A percentile compares a stretch with the other conserved stretches of the same genome.
These are phyloP conservation scores for Sporothrix mexicana DNA, from an alignment of 2,329 filamentous ascomycete species.

Conservation along the genomic window DNA sequence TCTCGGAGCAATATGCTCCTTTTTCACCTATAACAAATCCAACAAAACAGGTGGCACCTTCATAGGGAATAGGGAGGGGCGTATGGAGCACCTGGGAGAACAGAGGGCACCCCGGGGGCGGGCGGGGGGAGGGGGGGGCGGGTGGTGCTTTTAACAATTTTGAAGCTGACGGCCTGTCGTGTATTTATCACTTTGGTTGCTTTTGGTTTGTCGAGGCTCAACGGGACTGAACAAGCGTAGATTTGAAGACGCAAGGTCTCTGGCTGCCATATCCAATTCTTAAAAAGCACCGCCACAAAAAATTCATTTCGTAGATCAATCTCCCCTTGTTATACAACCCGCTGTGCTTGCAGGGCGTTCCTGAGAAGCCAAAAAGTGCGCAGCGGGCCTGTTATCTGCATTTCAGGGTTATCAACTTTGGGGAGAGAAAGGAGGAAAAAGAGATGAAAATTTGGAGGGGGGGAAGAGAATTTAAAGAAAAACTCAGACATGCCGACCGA, in stretches of 20 bases:
- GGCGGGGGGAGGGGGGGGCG: too few species aligned
- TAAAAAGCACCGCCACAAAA: conserved; percentile 60
- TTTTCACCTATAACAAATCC: too few species aligned
- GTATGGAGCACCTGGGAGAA: too few species aligned
- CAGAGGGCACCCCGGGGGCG: too few species aligned
- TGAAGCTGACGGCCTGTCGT: background rate
- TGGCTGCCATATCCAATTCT: conserved; percentile 59
- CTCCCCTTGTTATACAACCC: conserved; percentile 67
- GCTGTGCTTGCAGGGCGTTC: conserved; percentile 46
- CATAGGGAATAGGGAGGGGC: too few species aligned
- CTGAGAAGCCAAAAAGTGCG: conserved; percentile 43
- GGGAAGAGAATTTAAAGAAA: background rate
- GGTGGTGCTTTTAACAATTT: too few species aligned
- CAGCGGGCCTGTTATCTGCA: conserved; percentile 62
- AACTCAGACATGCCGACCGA: too few species aligned
- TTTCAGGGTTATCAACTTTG: conserved; percentile 63
- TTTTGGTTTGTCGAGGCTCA: conserved; percentile 58
- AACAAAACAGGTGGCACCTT: background rate
- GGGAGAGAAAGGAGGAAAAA: conserved; percentile 47
- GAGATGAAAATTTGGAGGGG: conserved; percentile 37
- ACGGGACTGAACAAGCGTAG: conserved; percentile 65
- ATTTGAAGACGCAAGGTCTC: conserved; percentile 43
- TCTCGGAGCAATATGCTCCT: too few species aligned
- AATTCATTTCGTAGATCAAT: conserved; percentile 48
- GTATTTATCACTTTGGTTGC: background rate